Evolutionary conservation across 768 basidiomycete species (phyloP).

Genomic region (Podaxis sp.): DNA sequence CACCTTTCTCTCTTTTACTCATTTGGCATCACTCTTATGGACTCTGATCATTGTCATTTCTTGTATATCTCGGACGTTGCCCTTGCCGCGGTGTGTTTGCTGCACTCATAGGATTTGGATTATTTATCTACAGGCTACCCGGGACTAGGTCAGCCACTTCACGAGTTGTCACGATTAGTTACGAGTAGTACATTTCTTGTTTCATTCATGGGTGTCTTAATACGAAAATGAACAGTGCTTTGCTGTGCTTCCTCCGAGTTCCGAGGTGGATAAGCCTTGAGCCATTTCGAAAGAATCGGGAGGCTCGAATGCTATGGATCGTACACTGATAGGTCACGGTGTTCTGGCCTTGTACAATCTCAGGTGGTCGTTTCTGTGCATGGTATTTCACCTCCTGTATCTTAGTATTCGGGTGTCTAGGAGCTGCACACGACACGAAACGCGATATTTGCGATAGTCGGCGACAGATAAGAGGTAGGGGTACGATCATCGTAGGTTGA

Average conservation of each 20-base stretch:
- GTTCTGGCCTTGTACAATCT: too few species aligned
- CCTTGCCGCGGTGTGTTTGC: background rate
- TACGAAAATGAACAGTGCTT: background rate
- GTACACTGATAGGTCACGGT: too few species aligned
- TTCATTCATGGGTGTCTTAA: background rate
- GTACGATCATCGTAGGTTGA: too few species aligned
- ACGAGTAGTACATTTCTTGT: background rate
- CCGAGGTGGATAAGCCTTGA: too few species aligned
- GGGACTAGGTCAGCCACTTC: background rate
- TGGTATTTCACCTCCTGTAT: background rate
- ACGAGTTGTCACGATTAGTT: slow-evolving; percentile 10
- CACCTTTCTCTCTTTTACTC: background rate
- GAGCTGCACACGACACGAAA: background rate
- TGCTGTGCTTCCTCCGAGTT: too few species aligned
- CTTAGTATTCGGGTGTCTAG: background rate
- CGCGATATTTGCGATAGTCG: background rate
- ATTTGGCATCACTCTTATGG: background rate
- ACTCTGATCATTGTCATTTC: background rate
- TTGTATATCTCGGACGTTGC: background rate
- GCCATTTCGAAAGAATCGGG: too few species aligned
- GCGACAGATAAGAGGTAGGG: background rate
- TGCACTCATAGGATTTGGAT: background rate
- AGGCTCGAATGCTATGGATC: too few species aligned
- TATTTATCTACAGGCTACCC: background rate
- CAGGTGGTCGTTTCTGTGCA: background rate